Base-by-base conservation (phyloP, 345 rosid genomes). In the Noccaea bulbosa region DNA sequence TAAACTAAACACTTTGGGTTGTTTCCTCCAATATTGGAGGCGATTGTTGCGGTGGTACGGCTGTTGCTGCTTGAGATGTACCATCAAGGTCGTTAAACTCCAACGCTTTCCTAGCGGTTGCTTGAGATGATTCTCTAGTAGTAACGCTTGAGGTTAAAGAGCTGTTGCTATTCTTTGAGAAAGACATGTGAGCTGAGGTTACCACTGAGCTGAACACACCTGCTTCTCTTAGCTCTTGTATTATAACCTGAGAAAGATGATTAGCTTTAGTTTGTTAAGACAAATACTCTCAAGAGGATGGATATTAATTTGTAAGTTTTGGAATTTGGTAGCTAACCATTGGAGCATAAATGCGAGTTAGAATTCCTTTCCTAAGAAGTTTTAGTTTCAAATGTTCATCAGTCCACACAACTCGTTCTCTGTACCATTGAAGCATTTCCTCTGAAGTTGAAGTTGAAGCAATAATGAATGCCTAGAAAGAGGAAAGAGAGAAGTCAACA, bases 361-460 rank as follows among this genome's bases (percentile, higher is more conserved):
- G 67, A 44, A 93, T 78, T 63, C 97, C 97, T 77, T 80, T 87
- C 80, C 57, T 86, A 78, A 83, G 11, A 45, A 90, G 94, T 67
- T 85, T 91, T 50, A 77, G 58, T 16, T 74, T 86, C 67, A 87
- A 30, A 3, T 70, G 62, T 59, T 78, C 71, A 68, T 93, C 92
- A 14, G 88, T 80, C 97, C 97, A 93, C 33, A 93, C 94, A 22
- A 91, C 80, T 34, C 66, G 83, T 62, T 91, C 94, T 50, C 73
- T 82, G 57, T 88, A 93, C 98, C 98, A 91, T 67, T 52, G 87
- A 32, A 86, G 83, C 98, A 88, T 88, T 81, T 93, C 97, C 69
- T 93, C 97, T 77, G 86, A 85, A 0, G 90, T 83, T 51, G 89
- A 92, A 32, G 90, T 87, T 69, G 98, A 91, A 70, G 97, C 98